Evolutionary conservation across 352 stramenopile genomes (phyloP).

Genomic region (Salisapilia sapeloensis): DNA sequence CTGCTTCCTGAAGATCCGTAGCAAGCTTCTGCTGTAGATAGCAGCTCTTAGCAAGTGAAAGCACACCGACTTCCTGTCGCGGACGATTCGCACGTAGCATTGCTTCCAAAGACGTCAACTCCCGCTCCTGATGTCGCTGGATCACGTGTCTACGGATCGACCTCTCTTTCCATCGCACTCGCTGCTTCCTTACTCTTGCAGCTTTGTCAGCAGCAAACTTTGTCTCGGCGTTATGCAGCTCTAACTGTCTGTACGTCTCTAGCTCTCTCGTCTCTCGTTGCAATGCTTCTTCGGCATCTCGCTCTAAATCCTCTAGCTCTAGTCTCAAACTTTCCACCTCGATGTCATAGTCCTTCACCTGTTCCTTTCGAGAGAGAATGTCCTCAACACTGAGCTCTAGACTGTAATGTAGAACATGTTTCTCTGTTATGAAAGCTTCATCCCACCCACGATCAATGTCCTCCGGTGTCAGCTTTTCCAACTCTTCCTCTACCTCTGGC

Average conservation of each 20-base stretch:
- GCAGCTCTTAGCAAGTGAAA: constrained; percentile 40
- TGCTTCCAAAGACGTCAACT: constrained; percentile 13
- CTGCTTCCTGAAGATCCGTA: constrained; percentile 18
- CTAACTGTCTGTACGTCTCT: constrained; percentile 32
- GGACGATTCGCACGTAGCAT: constrained; percentile 17
- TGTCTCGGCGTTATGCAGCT: constrained; percentile 17
- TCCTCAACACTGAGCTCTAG: constrained; percentile 66
- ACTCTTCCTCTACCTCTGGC: constrained; percentile 52
- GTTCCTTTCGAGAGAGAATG: constrained; percentile 32
- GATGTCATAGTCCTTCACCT: constrained; percentile 48
- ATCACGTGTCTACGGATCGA: constrained; percentile 41
- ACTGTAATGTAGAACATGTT: constrained; percentile 45
- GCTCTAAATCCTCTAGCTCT: constrained; percentile 67
- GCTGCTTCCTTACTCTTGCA: constrained; percentile 23
- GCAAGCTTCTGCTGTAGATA: constrained; percentile 23
- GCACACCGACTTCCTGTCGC: constrained; percentile 25
- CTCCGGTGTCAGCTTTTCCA: constrained; percentile 37
- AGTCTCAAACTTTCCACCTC: constrained; percentile 54
- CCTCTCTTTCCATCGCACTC: constrained; percentile 42
- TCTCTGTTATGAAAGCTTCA: constrained; percentile 63
- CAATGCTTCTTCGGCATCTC: constrained; percentile 50
- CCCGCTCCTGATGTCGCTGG: constrained; percentile 11
- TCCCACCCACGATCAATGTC: constrained; percentile 61
- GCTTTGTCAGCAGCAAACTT: constrained; percentile 23
- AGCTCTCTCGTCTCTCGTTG: constrained; percentile 46